phyloP scores from a whole-genome alignment of 2,329 filamentous ascomycete species.

The Endoconidiophora laricicola region DNA sequence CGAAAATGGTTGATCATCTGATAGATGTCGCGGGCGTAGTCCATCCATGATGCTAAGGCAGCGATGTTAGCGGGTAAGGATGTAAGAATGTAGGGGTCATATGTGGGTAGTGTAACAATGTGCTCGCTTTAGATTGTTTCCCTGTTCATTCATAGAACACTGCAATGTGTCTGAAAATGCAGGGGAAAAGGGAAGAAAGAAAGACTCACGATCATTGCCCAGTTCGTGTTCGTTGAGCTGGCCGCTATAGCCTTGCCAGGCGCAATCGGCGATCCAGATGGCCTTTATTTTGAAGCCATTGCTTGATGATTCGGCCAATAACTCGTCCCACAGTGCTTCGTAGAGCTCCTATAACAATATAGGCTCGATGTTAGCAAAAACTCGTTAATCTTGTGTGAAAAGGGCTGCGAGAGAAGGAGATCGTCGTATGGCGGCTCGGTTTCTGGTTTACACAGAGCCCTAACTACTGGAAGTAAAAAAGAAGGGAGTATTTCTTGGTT shows the following conservation, averaged over 20 bases:
- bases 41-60: conserved; percentile 58
- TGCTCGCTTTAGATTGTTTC: too few relatives aligned
- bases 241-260: conserved; percentile 66
- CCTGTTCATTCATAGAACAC: too few relatives aligned
- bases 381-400: background rate
- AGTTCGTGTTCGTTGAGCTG: conserved; percentile 58
- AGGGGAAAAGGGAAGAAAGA: background rate
- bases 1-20: conserved; percentile 77
- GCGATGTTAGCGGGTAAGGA: background rate
- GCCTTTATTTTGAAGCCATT: conserved; percentile 51
- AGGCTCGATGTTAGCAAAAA: background rate
- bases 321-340: conserved; percentile 78
- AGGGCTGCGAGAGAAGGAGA: background rate
- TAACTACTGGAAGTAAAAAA: background rate
- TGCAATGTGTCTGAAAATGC: too few relatives aligned
- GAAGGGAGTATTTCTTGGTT: background rate
- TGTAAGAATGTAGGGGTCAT: background rate
- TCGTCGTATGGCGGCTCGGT: background rate
- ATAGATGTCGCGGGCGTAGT: conserved; percentile 70
- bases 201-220: conserved; percentile 63
- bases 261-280: conserved; percentile 85
- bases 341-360: conserved; percentile 54
- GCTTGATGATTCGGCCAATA: conserved; percentile 40
- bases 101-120: too few relatives aligned
- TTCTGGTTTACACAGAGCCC: background rate